Evolutionary conservation across 2,329 filamentous ascomycete genomes (phyloP).

Genomic region (Colletotrichum lentis): DNA sequence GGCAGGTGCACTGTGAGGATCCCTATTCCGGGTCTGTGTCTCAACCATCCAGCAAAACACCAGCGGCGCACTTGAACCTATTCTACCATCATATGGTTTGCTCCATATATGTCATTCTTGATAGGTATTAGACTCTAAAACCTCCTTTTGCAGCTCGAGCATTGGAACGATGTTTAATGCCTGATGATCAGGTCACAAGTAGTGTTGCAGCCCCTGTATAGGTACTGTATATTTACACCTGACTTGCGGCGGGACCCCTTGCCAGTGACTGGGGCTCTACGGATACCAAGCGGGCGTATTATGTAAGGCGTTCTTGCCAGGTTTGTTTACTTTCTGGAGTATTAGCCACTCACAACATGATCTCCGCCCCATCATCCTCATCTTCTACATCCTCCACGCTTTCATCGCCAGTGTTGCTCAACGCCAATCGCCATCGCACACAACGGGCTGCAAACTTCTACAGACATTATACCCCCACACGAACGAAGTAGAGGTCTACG

Average conservation of each 20-base stretch:
- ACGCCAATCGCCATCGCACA: conserved; percentile 8
- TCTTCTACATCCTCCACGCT: conserved; percentile 22
- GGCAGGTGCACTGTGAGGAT: conserved; percentile 3
- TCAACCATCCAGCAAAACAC: too few species aligned
- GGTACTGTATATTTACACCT: too few species aligned
- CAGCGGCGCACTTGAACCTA: background rate
- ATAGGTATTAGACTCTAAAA: too few species aligned
- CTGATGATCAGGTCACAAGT: background rate
- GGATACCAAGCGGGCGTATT: conserved; percentile 15
- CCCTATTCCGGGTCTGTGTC: background rate
- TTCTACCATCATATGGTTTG: background rate
- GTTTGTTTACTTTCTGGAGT: conserved; percentile 42
- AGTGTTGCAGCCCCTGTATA: background rate
- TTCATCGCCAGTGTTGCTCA: conserved; percentile 19
- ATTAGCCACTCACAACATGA: conserved; percentile 39
- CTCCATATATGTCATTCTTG: too few species aligned
- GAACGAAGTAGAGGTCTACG: conserved; percentile 49
- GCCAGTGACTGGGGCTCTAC: background rate
- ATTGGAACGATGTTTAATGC: too few species aligned
- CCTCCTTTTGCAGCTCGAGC: too few species aligned
- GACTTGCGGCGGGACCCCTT: background rate
- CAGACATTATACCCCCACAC: conserved; percentile 57
- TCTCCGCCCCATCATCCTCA: conserved; percentile 10
- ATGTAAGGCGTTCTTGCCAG: conserved; percentile 30
- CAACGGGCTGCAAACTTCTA: conserved; percentile 47